Evolutionary conservation across 352 stramenopile species (phyloP).

Genomic region (Nothophytophthora sp.): DNA sequence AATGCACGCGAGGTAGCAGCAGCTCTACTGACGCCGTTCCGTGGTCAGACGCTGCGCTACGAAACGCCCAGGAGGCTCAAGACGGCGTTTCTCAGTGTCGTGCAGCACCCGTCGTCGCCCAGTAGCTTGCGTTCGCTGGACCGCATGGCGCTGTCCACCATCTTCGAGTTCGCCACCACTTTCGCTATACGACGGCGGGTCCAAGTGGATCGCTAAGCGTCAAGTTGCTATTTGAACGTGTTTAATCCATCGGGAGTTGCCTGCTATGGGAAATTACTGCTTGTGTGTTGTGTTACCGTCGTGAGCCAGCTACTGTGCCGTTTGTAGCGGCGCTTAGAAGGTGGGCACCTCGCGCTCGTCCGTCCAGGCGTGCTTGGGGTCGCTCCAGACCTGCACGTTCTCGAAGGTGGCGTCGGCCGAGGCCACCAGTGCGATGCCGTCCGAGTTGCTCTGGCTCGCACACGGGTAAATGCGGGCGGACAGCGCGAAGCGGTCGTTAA

Average conservation of each 20-base stretch:
- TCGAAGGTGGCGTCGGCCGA: constrained; percentile 50
- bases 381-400: constrained; percentile 66
- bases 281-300: no score
- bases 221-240: constrained; percentile 8
- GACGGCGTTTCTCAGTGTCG: constrained; percentile 27
- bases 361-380: constrained; percentile 65
- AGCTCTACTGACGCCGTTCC: constrained; percentile 8
- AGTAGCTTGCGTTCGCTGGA: constrained; percentile 16
- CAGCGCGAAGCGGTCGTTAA: constrained; percentile 68
- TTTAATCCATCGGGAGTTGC: constrained; percentile 5
- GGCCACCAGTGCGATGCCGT: constrained; percentile 55
- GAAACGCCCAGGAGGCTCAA: constrained; percentile 14
- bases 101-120: constrained; percentile 9
- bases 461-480: constrained; percentile 72
- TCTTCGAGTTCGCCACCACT: constrained; percentile 28
- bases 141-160: constrained; percentile 23
- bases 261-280: not conserved
- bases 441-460: constrained; percentile 40
- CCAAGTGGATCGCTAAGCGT: constrained; percentile 6
- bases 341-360: constrained; percentile 35
- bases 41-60: constrained; percentile 19
- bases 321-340: constrained; percentile 34
- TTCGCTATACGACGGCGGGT: constrained; percentile 15
- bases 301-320: no score
- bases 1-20: not conserved